Base-by-base conservation (phyloP, 129 eudicot species). In the Helichrysum umbraculigerum region DNA sequence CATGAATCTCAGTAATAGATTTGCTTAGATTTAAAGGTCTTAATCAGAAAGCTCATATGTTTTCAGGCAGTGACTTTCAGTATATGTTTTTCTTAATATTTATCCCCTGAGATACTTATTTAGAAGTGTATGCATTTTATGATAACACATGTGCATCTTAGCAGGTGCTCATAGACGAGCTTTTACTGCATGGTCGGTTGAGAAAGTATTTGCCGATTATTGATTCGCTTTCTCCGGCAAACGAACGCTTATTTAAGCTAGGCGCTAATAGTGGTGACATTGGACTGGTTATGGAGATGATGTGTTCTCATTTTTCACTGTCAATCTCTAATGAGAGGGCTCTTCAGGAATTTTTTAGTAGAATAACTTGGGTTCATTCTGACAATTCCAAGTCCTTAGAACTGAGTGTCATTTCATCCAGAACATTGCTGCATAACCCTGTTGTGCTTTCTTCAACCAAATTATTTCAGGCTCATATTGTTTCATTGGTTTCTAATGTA, bases 101-200 rank as follows among this genome's bases (percentile, higher is more conserved):
- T 25, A 41, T 68, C 33, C 56, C 19, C n/a, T 9, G 47, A 21
- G 60, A 2, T 7, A 51, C 25, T 51, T 68, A 2, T 37, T 19
- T 33, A 28, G 25, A 78, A 70, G 59, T 51, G 64, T 41, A 35
- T 73, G 61, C 25, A 47, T 70, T 2, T 7, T 76, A 35, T 64
- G 19, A 54, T 56, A 32, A 66, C 68, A 62, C 34, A 61, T 56
- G 30, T 80, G 83, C 32, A 66, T 70, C 71, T 84, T 22, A 69
- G 17, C 85, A 92, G 98, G 96, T 92, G 67, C 62, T 87, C 77
- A 34, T 88, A 44, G 96, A 92, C 39, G 96, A 92, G 86, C 85
- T 92, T 63, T 72, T 80, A 76, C 75, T 81, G 41, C 83, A 87
- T 76, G 81, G 84, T 58, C 81, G 70, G 70, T 67, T 90, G 76